Evolutionary conservation across 1,284 basidiomycete genomes (phyloP).

Genomic region (Singerocomus inundabilis): DNA sequence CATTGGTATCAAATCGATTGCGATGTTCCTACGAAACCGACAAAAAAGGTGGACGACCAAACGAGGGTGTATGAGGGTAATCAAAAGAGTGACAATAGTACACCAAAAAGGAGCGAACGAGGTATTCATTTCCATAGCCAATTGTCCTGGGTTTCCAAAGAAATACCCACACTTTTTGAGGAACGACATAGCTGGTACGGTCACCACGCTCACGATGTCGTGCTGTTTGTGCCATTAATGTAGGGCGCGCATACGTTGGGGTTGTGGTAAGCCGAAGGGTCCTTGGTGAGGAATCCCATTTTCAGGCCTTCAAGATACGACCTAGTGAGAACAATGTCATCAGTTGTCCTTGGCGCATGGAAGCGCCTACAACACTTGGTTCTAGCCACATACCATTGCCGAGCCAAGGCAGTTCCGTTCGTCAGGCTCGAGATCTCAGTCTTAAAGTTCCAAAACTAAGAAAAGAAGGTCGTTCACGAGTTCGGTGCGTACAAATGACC

Average conservation of each 20-base stretch:
- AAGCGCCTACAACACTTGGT: not conserved
- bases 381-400: conserved; percentile 51
- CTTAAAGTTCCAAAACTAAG: conserved; percentile 77
- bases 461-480: conserved; percentile 19
- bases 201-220: not conserved
- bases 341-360: not conserved
- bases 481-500: not conserved
- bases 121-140: no score
- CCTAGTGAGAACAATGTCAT: conserved; percentile 39
- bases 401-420: conserved; percentile 44
- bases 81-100: no score
- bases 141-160: no score
- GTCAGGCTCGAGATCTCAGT: conserved; percentile 55
- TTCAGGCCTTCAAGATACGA: conserved; percentile 67
- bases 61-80: no score
- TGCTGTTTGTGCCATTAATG: conserved; percentile 19
- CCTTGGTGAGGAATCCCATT: conserved; percentile 58
- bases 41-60: no score
- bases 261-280: conserved; percentile 57
- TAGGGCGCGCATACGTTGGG: conserved; percentile 62
- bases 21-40: no score
- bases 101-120: no score
- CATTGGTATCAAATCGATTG: no score
- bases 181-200: no score
- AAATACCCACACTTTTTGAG: no score